Conservation (phyloP, 73 alveolate genomes). For the Paramecium primaurelia region DNA sequence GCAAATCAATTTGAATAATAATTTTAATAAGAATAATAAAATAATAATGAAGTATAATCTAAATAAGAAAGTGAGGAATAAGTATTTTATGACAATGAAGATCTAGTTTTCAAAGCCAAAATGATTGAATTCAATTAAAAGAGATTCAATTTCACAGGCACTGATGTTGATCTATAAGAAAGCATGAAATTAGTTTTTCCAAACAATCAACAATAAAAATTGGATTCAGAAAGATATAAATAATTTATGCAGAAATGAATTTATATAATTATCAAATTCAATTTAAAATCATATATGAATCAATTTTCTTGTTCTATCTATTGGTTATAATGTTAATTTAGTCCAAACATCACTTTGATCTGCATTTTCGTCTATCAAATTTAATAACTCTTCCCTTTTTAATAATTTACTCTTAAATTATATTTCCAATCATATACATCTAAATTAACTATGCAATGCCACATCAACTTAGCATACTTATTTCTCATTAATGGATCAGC, state of each 20-base stretch:
- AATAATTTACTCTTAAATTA: neutral
- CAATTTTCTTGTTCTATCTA: neutral
- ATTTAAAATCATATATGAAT: neutral
- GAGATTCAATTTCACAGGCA: neutral
- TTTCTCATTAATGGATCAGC: conserved; percentile 1
- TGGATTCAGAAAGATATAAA: neutral
- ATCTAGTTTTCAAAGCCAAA: neutral
- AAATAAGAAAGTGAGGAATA: neutral
- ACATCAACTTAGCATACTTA: conserved; percentile 31
- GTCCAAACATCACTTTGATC: neutral
- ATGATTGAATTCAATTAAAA: neutral
- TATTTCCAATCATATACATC: neutral
- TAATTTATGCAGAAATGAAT: neutral
- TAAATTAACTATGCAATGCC: neutral
- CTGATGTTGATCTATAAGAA: neutral
- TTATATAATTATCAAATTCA: neutral
- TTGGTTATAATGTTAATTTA: neutral
- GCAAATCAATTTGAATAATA: neutral
- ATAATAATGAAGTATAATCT: neutral
- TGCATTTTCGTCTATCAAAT: neutral
- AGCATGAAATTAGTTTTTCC: conserved; percentile 7
- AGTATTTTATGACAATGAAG: neutral
- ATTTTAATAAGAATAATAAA: neutral
- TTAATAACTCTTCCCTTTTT: conserved; percentile 3
- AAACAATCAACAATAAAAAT: neutral